Conservation (phyloP, 345 rosid species). For the Camelina laxa region DNA sequence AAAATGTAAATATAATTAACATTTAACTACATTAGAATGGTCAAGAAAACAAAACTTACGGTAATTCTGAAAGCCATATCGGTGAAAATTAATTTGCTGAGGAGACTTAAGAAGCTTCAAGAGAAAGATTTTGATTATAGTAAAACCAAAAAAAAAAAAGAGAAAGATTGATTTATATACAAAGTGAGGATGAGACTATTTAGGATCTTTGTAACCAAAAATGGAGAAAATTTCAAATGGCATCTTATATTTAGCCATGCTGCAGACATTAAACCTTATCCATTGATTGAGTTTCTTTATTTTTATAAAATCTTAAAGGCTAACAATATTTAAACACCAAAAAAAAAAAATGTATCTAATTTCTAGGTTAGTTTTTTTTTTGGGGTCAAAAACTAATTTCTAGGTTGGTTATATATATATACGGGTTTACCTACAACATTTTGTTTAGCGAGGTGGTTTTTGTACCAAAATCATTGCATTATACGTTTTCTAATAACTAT, state of each 20-base stretch:
- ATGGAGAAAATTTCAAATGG: constrained; percentile 36
- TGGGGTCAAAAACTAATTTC: too few relatives aligned
- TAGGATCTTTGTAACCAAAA: constrained; percentile 39
- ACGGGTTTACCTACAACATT: too few relatives aligned
- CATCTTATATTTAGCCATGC: constrained; percentile 30
- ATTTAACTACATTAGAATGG: background rate
- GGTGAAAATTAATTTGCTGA: background rate
- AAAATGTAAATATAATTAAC: background rate
- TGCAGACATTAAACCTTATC: constrained; percentile 11
- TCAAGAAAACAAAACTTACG: constrained; percentile 23
- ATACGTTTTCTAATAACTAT: too few relatives aligned
- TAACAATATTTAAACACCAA: background rate
- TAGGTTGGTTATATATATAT: background rate
- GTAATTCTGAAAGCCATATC: constrained; percentile 41
- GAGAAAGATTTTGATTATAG: constrained; percentile 3
- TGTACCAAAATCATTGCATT: background rate
- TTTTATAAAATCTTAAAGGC: background rate
- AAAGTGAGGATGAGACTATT: constrained; percentile 25
- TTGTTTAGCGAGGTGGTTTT: background rate
- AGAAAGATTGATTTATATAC: constrained; percentile 8
- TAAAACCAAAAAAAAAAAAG: background rate
- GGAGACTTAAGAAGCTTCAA: background rate
- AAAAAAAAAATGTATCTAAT: background rate
- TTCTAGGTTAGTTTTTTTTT: background rate
- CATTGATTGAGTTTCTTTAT: background rate